A percentile compares a stretch with the other conserved stretches of the same genome.
Evolutionary conservation across 139 green algal species (phyloP).

Genomic region (Pseudopediastrum boryanum): DNA sequence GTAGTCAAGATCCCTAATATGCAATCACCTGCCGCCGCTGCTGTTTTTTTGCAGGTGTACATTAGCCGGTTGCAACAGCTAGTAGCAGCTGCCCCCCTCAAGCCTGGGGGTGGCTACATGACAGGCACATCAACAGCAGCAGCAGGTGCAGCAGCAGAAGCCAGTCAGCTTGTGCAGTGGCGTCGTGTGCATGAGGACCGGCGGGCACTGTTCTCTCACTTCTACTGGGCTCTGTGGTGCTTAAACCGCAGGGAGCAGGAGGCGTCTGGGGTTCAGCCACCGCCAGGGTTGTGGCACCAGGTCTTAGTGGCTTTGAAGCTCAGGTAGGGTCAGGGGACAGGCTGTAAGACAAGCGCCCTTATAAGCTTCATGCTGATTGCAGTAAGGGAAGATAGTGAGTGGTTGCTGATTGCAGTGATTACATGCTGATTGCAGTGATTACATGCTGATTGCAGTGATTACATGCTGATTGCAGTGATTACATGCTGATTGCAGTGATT

Average conservation of each 20-base stretch:
- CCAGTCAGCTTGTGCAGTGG: slow-evolving; percentile 8
- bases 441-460: no score
- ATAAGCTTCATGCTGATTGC: no score
- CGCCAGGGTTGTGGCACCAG: no score
- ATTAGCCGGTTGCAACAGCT: slow-evolving; percentile 32
- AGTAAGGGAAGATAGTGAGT: no score
- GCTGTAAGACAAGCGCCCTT: no score
- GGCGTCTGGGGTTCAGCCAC: background rate
- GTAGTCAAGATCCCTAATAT: no score
- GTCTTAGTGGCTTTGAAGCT: no score
- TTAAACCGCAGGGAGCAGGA: slow-evolving; percentile 25
- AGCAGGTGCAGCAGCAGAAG: background rate
- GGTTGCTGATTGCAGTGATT: no score
- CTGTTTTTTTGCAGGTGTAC: slow-evolving; percentile 4
- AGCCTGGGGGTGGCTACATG: background rate
- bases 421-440: no score
- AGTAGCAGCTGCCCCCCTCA: background rate
- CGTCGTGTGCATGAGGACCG: slow-evolving; percentile 25
- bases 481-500: no score
- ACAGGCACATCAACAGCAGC: background rate
- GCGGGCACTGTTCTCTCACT: slow-evolving; percentile 34
- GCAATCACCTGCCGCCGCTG: background rate
- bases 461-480: no score
- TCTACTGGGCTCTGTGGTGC: slow-evolving; percentile 33
- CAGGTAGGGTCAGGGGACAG: no score